Conservation (phyloP, 1,139 yeast species). For the Yamadazyma jaroonii region DNA sequence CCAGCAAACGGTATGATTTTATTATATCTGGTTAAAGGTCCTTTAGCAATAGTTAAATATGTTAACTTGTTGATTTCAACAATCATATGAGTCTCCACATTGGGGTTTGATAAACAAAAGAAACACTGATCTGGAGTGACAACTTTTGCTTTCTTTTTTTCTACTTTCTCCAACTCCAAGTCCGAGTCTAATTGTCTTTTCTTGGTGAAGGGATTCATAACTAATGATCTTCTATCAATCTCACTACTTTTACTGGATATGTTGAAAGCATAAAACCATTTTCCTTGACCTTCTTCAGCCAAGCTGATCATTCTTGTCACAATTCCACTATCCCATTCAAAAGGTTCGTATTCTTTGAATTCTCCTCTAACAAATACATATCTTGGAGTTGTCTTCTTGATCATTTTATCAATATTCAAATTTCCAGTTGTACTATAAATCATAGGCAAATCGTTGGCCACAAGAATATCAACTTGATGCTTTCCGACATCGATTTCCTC, state of each 20-base stretch:
- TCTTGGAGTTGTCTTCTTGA: constrained; percentile 48
- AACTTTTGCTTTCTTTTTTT: constrained; percentile 23
- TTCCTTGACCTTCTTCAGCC: constrained; percentile 55
- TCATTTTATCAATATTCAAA: constrained; percentile 44
- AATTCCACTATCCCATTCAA: constrained; percentile 45
- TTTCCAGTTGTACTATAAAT: constrained; percentile 27
- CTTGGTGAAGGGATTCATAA: constrained; percentile 35
- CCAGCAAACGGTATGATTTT: constrained; percentile 59
- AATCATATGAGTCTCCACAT: constrained; percentile 76
- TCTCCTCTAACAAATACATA: constrained; percentile 62
- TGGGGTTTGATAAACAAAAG: constrained; percentile 81
- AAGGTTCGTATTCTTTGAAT: constrained; percentile 58
- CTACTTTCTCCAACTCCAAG: constrained; percentile 3
- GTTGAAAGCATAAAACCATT: constrained; percentile 76
- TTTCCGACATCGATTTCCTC: constrained; percentile 16
- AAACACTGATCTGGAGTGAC: constrained; percentile 66
- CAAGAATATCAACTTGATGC: constrained; percentile 46
- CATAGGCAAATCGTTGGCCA: constrained; percentile 63
- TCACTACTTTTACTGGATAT: constrained; percentile 20
- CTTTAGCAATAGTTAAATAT: constrained; percentile 81
- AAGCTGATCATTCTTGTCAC: constrained; percentile 64
- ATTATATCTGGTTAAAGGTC: constrained; percentile 65
- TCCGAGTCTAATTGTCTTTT: constrained; percentile 12
- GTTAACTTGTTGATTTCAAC: constrained; percentile 65
- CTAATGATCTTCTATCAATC: constrained; percentile 4